phyloP scores from a whole-genome alignment of 176 grass and related monocot species.

The Oryza coarctata region DNA sequence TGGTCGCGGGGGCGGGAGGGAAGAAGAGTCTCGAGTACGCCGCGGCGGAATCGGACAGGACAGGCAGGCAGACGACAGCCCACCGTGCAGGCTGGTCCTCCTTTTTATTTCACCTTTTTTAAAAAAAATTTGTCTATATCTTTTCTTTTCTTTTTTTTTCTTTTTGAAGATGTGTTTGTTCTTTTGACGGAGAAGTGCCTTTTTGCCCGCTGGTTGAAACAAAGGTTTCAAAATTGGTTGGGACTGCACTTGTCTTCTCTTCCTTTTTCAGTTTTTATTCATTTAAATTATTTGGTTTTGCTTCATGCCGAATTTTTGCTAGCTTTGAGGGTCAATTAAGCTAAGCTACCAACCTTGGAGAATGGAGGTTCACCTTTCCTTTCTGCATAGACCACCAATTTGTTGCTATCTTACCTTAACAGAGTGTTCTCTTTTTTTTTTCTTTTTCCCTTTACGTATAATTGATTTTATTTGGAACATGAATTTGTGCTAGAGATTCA shows the following conservation, averaged over 20 bases:
- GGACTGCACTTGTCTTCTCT: neutral
- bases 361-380: neutral
- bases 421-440: neutral
- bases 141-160: neutral
- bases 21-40: neutral
- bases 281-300: neutral
- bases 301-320: conserved; percentile 1
- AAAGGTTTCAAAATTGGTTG: neutral
- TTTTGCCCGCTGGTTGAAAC: conserved; percentile 19
- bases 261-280: neutral
- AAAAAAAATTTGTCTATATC: neutral
- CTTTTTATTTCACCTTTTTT: neutral
- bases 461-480: neutral
- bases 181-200: neutral
- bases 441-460: neutral
- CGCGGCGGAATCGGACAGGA: conserved; percentile 23
- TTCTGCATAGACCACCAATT: neutral
- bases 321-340: conserved; percentile 20
- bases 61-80: neutral
- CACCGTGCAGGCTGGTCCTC: neutral
- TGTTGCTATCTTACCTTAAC: no score
- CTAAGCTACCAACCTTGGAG: neutral
- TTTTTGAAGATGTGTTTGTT: neutral
- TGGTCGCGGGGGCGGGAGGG: neutral
- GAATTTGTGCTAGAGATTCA: neutral